Conservation (phyloP, 2,329 filamentous ascomycete species). For the Aspergillus quadrilineatus region DNA sequence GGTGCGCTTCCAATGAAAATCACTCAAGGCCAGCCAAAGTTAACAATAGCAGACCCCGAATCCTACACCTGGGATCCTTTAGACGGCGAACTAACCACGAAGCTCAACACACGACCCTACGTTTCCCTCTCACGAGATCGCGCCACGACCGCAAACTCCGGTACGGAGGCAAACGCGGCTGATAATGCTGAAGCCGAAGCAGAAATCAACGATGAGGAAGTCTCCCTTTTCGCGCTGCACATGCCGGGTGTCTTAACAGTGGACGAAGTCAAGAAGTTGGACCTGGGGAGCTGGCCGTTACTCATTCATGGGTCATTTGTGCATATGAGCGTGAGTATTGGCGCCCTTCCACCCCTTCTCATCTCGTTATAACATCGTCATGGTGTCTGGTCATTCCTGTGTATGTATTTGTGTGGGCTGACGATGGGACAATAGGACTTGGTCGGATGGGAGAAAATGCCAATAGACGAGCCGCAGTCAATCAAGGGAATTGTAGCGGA, state of each 20-base stretch:
- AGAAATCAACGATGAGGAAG: slow-evolving; percentile 40
- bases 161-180: neutral
- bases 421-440: slow-evolving; percentile 37
- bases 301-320: slow-evolving; percentile 43
- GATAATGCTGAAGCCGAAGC: slow-evolving; percentile 13
- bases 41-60: slow-evolving; percentile 43
- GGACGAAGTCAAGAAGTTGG: slow-evolving; percentile 42
- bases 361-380: neutral
- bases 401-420: neutral
- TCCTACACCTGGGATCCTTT: slow-evolving; percentile 46
- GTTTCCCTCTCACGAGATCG: slow-evolving; percentile 46
- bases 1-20: slow-evolving; percentile 31
- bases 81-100: slow-evolving; percentile 41
- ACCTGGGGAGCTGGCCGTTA: slow-evolving; percentile 47
- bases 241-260: slow-evolving; percentile 49
- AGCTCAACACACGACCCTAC: slow-evolving; percentile 45
- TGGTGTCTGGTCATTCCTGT: neutral
- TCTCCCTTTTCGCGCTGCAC: slow-evolving; percentile 46
- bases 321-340: slow-evolving; percentile 42
- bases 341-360: neutral
- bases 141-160: neutral
- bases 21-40: neutral
- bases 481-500: slow-evolving; percentile 50
- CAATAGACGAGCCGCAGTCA: slow-evolving; percentile 43
- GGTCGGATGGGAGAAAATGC: slow-evolving; percentile 47